Percentiles rank a stretch among this genome's conserved stretches.
Evolutionary conservation across 805 yeast species (phyloP).

Genomic region (Zygotorulaspora danielsina): DNA sequence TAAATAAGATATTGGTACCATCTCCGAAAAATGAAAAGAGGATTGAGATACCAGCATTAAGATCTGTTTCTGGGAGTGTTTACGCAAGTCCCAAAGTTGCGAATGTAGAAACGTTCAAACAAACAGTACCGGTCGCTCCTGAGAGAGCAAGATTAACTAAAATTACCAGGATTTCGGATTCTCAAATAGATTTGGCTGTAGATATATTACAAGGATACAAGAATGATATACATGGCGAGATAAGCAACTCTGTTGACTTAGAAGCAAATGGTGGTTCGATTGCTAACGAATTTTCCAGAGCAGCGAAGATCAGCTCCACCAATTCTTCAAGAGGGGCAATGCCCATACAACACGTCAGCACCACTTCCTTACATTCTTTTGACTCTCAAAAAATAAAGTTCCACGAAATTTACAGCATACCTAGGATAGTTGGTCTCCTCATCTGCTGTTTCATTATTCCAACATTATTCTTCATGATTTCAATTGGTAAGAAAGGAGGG

Average conservation of each 20-base stretch:
- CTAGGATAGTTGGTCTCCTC: conserved; percentile 19
- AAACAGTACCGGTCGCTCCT: conserved; percentile 1
- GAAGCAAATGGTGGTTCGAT: conserved; percentile 12
- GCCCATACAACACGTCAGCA: conserved; percentile 23
- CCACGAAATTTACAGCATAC: conserved; percentile 24
- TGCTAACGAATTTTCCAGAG: background rate
- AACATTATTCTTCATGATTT: conserved; percentile 32
- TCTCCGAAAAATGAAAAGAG: conserved; percentile 1
- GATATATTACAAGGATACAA: conserved; percentile 9
- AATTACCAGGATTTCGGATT: conserved; percentile 9
- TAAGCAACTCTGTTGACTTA: conserved; percentile 2
- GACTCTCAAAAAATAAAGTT: conserved; percentile 21
- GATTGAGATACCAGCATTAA: conserved; percentile 11
- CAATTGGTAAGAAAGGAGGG: conserved; percentile 21
- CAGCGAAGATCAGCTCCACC: background rate
- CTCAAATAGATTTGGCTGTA: conserved; percentile 12
- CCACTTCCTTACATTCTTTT: conserved; percentile 24
- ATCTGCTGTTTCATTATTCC: conserved; percentile 24
- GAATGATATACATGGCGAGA: conserved; percentile 1
- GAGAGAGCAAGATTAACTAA: conserved; percentile 8
- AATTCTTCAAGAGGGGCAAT: conserved; percentile 1
- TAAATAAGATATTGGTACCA: conserved; percentile 19
- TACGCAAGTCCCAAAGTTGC: conserved; percentile 1
- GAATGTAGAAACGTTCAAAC: background rate
- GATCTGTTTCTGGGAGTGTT: conserved; percentile 12